Evolutionary conservation across 2,329 filamentous ascomycete species (phyloP), one percentile per base, ranked within the genome.

Genomic region (Nakataea oryzae): DNA sequence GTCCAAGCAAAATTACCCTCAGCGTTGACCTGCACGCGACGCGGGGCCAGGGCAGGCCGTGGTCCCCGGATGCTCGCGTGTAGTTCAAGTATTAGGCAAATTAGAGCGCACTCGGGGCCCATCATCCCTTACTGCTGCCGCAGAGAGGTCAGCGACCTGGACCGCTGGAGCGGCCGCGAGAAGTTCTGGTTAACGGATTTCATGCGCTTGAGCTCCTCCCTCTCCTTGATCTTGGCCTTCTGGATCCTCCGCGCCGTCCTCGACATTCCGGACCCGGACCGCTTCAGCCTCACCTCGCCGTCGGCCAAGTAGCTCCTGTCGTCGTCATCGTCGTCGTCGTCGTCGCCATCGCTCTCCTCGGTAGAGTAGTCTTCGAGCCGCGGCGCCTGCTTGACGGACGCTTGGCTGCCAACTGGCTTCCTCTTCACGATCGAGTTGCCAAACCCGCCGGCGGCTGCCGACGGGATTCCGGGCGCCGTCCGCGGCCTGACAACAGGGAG

Each of bases 161-260:
- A 61, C 54, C 60, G 54, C 26, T 54, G 54, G n/a, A 61, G 34
- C 27, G 60, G 60, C 9, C 60, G 56, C 30, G 60, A 61, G 60
- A 61, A 61, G 60, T 61, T 61, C 47, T n/a, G 24, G n/a, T 56
- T 54, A 29, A 56, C 54, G n/a, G 60, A 41, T 26, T 61, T 30
- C 32, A n/a, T 12, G 17, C 34, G 27, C n/a, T 41, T 32, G 3
- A 17, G 21, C 32, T 17, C 29, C 14, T 55, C 32, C 59, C 21
- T 14, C 34, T 50, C 27, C 26, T 29, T 41, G 2, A 14, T 54
- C 30, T 28, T 57, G 29, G 32, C 60, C 24, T 29, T 61, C 30
- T 29, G 47, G 24, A 61, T 11, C n/a, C 60, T 24, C 56, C 60
- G 28, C 29, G 24, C 30, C n/a, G 54, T 61, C 54, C 54, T 57